These are phyloP conservation scores for Paraconiothyrium brasiliense DNA, from an alignment of 2,329 filamentous ascomycete genomes.

Conservation along the genomic window DNA sequence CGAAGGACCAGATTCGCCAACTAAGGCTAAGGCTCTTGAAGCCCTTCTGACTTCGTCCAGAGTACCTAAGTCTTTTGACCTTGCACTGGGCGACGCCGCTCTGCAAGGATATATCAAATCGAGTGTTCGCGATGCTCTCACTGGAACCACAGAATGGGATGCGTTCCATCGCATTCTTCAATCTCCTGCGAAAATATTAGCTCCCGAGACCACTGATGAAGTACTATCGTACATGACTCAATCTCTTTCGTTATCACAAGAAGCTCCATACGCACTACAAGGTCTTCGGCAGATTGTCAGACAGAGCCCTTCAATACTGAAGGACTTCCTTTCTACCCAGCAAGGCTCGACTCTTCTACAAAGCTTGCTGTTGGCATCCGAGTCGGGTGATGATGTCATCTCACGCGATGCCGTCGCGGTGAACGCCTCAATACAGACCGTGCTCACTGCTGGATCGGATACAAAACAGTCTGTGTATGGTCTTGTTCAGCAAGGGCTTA, in stretches of 20 bases:
- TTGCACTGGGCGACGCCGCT: conserved; percentile 46
- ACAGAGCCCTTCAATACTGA: conserved; percentile 52
- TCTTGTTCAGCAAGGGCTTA: conserved; percentile 62
- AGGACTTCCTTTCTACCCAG: conserved; percentile 54
- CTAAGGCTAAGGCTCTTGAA: conserved; percentile 41
- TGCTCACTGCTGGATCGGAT: conserved; percentile 49
- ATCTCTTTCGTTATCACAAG: conserved; percentile 48
- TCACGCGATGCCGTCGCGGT: conserved; percentile 54
- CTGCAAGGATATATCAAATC: conserved; percentile 48
- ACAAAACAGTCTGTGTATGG: conserved; percentile 59
- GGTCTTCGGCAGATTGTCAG: conserved; percentile 57
- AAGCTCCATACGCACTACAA: conserved; percentile 50
- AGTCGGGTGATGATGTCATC: conserved; percentile 63
- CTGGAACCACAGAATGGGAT: conserved; percentile 47
- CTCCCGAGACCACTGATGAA: conserved; percentile 48
- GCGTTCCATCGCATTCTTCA: conserved; percentile 49
- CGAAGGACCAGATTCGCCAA: conserved; percentile 36
- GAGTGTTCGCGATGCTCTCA: conserved; percentile 41
- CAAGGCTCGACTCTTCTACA: conserved; percentile 62
- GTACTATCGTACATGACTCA: conserved; percentile 51
- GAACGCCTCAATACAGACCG: conserved; percentile 47
- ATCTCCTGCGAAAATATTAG: conserved; percentile 43
- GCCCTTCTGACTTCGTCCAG: conserved; percentile 47
- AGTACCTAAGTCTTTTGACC: conserved; percentile 46
- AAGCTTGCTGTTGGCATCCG: conserved; percentile 62